A percentile compares a stretch with the other conserved stretches of the same genome.
Evolutionary conservation across 2,329 filamentous ascomycete genomes (phyloP).

Genomic region (Rutstroemia sp.): DNA sequence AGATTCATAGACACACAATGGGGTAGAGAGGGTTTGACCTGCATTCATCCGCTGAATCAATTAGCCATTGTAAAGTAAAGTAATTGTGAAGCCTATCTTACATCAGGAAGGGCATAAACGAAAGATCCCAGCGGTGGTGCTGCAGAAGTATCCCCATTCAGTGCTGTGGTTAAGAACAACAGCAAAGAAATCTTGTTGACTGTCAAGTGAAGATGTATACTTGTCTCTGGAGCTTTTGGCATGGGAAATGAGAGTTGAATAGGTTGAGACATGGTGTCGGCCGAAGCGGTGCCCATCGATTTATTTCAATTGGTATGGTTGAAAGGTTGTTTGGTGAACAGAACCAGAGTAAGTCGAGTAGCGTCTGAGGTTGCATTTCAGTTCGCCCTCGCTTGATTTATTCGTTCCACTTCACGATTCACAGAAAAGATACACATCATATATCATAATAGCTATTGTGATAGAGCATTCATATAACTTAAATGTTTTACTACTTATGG

Average conservation of each 20-base stretch:
- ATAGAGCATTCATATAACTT: too few species aligned
- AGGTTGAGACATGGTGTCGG: constrained; percentile 7
- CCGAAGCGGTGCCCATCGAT: background rate
- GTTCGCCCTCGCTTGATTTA: too few species aligned
- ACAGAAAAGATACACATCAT: too few species aligned
- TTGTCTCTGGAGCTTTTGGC: constrained; percentile 52
- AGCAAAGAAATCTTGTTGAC: constrained; percentile 49
- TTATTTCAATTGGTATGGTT: background rate
- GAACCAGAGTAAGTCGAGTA: too few species aligned
- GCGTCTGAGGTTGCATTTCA: too few species aligned
- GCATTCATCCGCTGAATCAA: constrained; percentile 29
- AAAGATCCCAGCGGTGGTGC: constrained; percentile 71
- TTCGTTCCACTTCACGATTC: too few species aligned
- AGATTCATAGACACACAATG: constrained; percentile 66
- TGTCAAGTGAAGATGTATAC: constrained; percentile 53
- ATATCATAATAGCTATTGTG: too few species aligned
- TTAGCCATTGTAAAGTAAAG: constrained; percentile 13
- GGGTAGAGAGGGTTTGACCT: constrained; percentile 64
- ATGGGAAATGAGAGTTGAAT: constrained; percentile 51
- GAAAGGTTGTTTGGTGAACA: background rate
- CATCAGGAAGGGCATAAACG: constrained; percentile 88
- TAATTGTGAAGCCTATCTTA: constrained; percentile 35
- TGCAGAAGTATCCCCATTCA: constrained; percentile 42
- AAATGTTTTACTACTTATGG: too few species aligned
- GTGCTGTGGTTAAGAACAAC: constrained; percentile 53